Conservation (phyloP, 495 filamentous ascomycete species). For the Annulohypoxylon moriforme region DNA sequence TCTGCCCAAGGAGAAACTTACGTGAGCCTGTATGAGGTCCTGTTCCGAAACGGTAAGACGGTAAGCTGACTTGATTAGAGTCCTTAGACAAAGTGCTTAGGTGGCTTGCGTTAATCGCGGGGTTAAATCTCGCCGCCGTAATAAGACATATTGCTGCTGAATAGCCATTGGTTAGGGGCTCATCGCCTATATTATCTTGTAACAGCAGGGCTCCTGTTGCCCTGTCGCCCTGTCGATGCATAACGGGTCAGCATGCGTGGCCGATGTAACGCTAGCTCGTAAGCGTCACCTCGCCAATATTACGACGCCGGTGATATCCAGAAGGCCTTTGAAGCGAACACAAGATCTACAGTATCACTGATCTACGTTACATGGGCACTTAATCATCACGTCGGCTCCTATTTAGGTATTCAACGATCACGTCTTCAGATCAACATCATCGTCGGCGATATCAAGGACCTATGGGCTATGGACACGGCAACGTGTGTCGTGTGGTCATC, state of each 20-base stretch:
- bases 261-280: conserved; percentile 12
- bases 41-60: not conserved
- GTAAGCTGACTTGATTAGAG: conserved; percentile 11
- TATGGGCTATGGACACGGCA: not conserved
- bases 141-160: not conserved
- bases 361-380: not conserved
- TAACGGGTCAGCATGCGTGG: conserved; percentile 7
- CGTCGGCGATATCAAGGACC: not conserved
- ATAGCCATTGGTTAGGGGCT: not conserved
- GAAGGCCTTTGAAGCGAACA: not conserved
- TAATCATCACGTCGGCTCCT: not conserved
- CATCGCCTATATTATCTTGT: conserved; percentile 2
- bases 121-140: conserved; percentile 9
- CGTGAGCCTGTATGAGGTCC: not conserved
- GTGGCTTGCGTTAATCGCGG: conserved; percentile 7
- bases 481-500: not conserved
- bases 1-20: not conserved
- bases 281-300: not conserved
- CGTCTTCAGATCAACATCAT: not conserved
- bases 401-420: not conserved
- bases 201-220: not conserved
- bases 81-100: not conserved
- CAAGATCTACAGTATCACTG: conserved; percentile 6
- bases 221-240: not conserved
- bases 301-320: not conserved